These are phyloP conservation scores for Irpex rosettiformis DNA, from an alignment of 1,284 basidiomycete genomes.

Conservation along the genomic window DNA sequence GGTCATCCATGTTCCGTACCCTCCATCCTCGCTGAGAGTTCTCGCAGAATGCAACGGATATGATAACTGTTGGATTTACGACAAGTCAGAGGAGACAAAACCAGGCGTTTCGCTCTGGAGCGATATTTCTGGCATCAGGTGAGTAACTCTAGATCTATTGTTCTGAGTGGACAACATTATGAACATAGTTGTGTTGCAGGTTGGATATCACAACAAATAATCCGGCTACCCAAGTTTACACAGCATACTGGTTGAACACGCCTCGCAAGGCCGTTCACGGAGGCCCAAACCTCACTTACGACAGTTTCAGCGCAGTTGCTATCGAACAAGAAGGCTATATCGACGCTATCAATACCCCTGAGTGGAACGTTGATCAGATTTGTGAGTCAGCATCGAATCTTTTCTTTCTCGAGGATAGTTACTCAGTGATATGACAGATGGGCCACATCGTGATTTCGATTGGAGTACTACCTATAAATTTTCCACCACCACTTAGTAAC, in stretches of 20 bases:
- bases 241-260: constrained; percentile 40
- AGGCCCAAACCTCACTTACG: constrained; percentile 41
- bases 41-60: constrained; percentile 10
- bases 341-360: constrained; percentile 52
- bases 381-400: constrained; percentile 33
- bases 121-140: constrained; percentile 20
- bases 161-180: neutral
- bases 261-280: constrained; percentile 50
- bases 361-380: constrained; percentile 51
- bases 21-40: neutral
- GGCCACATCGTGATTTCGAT: constrained; percentile 36
- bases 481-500: constrained; percentile 25
- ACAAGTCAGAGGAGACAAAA: constrained; percentile 9
- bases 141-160: neutral
- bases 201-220: constrained; percentile 50
- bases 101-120: constrained; percentile 19
- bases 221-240: constrained; percentile 47
- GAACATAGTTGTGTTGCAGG: constrained; percentile 23
- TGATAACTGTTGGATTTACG: constrained; percentile 20
- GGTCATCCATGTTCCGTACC: constrained; percentile 2
- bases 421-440: constrained; percentile 28
- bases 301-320: constrained; percentile 44
- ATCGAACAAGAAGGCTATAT: constrained; percentile 56
- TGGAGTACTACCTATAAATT: constrained; percentile 46
- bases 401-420: neutral